Conservation (phyloP, 2,329 filamentous ascomycete species). For the Aspergillus spinulosporus region DNA sequence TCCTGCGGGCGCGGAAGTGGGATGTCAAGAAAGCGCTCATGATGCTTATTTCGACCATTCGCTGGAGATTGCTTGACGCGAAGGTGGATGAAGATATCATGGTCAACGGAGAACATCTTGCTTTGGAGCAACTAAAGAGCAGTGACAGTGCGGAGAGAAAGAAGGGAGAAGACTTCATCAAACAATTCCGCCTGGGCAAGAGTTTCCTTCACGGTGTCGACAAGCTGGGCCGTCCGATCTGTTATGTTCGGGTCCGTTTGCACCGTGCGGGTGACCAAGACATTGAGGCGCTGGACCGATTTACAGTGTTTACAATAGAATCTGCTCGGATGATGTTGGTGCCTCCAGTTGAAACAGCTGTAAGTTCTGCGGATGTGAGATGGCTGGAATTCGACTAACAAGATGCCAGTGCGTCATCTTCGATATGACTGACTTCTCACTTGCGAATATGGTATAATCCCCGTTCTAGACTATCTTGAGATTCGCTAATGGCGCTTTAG, state of each 20-base stretch:
- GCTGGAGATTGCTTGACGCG: conserved; percentile 82
- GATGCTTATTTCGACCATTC: conserved; percentile 93
- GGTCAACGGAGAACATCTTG: conserved; percentile 68
- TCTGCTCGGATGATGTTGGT: conserved; percentile 81
- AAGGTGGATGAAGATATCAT: conserved; percentile 89
- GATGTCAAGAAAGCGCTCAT: conserved; percentile 91
- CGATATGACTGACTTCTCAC: conserved; percentile 89
- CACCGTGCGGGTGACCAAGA: conserved; percentile 81
- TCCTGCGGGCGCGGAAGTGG: conserved; percentile 90
- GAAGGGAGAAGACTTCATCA: conserved; percentile 73
- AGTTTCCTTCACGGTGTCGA: conserved; percentile 88
- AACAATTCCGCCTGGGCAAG: conserved; percentile 85
- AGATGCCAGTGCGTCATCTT: conserved; percentile 78
- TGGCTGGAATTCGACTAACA: conserved; percentile 23
- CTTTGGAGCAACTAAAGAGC: conserved; percentile 61
- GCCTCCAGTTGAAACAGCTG: conserved; percentile 84
- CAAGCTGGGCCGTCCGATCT: conserved; percentile 81
- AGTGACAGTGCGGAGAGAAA: conserved; percentile 64
- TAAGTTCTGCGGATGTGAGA: conserved; percentile 51
- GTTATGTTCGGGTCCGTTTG: conserved; percentile 76
- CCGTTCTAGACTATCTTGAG: background rate
- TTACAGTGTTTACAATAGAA: conserved; percentile 92
- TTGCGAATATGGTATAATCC: conserved; percentile 81
- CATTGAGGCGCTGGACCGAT: conserved; percentile 78
- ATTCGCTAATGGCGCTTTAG: conserved; percentile 38